Evolutionary conservation across 2,329 filamentous ascomycete species (phyloP).

Genomic region (Leptographium flavum): DNA sequence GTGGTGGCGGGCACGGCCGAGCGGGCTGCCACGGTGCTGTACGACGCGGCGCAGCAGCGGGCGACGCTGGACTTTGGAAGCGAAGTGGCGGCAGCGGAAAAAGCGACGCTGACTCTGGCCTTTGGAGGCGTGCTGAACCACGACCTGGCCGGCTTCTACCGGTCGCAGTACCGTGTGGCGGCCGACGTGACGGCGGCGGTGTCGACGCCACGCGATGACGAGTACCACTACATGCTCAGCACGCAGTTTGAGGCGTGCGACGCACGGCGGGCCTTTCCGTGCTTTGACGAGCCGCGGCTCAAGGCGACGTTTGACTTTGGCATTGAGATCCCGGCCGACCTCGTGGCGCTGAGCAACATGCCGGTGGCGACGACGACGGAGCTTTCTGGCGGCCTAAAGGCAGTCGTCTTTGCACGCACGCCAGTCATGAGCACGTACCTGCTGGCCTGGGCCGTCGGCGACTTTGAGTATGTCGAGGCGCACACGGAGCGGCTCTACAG

Average conservation of each 20-base stretch:
- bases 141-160: slow-evolving; percentile 96
- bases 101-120: slow-evolving; percentile 42
- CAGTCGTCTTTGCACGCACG: slow-evolving; percentile 67
- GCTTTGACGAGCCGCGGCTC: slow-evolving; percentile 94
- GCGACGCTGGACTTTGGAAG: slow-evolving; percentile 60
- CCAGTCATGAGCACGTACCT: slow-evolving; percentile 89
- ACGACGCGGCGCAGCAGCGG: slow-evolving; percentile 74
- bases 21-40: slow-evolving; percentile 45
- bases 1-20: slow-evolving; percentile 33
- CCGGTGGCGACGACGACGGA: slow-evolving; percentile 58
- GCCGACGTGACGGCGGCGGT: slow-evolving; percentile 39
- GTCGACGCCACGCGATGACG: slow-evolving; percentile 61
- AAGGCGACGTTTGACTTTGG: slow-evolving; percentile 93
- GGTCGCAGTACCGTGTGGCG: slow-evolving; percentile 63
- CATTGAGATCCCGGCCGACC: slow-evolving; percentile 78
- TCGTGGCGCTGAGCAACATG: slow-evolving; percentile 92
- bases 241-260: slow-evolving; percentile 98
- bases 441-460: slow-evolving; percentile 84
- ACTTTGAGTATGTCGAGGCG: slow-evolving; percentile 93
- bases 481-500: slow-evolving; percentile 74
- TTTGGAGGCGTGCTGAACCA: slow-evolving; percentile 77
- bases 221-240: slow-evolving; percentile 66
- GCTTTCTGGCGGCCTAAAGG: slow-evolving; percentile 29
- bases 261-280: slow-evolving; percentile 87
- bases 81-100: slow-evolving; percentile 46